Evolutionary conservation across 2,329 filamentous ascomycete species (phyloP).

Genomic region (Xylariaceae sp.): DNA sequence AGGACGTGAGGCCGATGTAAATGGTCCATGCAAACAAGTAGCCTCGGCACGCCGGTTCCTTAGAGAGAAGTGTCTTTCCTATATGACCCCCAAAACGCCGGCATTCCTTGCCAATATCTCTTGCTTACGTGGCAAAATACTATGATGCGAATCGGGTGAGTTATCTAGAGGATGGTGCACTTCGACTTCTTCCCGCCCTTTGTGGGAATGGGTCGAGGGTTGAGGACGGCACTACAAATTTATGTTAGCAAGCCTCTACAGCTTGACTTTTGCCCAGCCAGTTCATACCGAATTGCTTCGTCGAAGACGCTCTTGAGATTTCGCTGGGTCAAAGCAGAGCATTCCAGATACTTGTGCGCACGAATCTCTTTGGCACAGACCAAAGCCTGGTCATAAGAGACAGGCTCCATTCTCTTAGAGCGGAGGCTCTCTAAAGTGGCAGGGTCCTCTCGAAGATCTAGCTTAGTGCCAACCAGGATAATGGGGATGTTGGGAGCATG

Average conservation of each 20-base stretch:
- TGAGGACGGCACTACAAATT: conserved; percentile 69
- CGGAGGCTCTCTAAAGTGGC: conserved; percentile 81
- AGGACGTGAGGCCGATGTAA: conserved; percentile 28
- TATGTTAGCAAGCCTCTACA: conserved; percentile 29
- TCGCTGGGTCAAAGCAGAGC: conserved; percentile 93
- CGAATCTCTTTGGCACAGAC: conserved; percentile 91
- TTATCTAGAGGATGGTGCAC: conserved; percentile 70
- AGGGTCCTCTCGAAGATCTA: conserved; percentile 90
- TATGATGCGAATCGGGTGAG: conserved; percentile 28
- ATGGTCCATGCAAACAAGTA: conserved; percentile 34
- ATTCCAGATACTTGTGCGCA: conserved; percentile 97
- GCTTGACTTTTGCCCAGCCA: conserved; percentile 38
- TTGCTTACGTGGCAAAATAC: conserved; percentile 37
- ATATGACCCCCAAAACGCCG: conserved; percentile 44
- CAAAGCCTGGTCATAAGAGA: conserved; percentile 91
- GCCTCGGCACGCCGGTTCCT: conserved; percentile 40
- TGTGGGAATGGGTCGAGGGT: conserved; percentile 64
- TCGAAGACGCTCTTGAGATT: conserved; percentile 99
- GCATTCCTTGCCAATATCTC: conserved; percentile 39
- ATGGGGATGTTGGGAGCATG: conserved; percentile 95
- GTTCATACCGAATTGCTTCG: conserved; percentile 89
- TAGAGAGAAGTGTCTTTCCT: conserved; percentile 40
- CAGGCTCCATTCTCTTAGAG: conserved; percentile 95
- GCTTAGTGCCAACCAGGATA: conserved; percentile 95
- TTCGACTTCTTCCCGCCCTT: conserved; percentile 69